Percentiles rank a stretch among this genome's conserved stretches.
Conservation (phyloP, 345 rosid species). For the Brassica nigra region DNA sequence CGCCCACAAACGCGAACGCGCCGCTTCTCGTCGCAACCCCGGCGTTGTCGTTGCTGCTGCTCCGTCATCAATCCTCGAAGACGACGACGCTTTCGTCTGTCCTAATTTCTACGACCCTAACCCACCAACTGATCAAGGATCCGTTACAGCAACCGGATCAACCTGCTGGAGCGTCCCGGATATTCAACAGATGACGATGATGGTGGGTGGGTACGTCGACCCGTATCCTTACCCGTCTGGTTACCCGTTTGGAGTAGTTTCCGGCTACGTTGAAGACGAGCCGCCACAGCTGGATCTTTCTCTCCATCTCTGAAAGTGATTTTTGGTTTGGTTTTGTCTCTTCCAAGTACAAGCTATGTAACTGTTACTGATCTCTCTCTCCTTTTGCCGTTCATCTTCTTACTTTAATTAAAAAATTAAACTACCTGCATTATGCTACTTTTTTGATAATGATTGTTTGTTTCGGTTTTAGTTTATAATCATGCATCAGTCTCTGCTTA, state of each 20-base stretch:
- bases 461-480: neutral
- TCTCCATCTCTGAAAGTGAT: slow-evolving; percentile 33
- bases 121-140: neutral
- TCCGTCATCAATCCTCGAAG: slow-evolving; percentile 20
- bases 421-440: too few relatives aligned
- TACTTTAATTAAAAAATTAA: too few relatives aligned
- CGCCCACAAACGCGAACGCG: slow-evolving; percentile 96
- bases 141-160: neutral
- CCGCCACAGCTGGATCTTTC: slow-evolving; percentile 33
- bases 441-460: neutral
- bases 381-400: slow-evolving; percentile 16
- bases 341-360: slow-evolving; percentile 28
- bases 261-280: slow-evolving; percentile 18
- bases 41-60: slow-evolving; percentile 9
- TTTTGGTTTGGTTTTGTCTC: neutral
- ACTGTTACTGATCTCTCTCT: neutral
- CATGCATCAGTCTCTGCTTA: neutral
- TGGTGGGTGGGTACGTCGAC: slow-evolving; percentile 2
- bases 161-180: neutral
- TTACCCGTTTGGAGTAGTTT: slow-evolving; percentile 5
- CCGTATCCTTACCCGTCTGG: slow-evolving; percentile 24
- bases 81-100: slow-evolving; percentile 9
- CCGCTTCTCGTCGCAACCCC: slow-evolving; percentile 68
- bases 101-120: slow-evolving; percentile 21
- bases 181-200: slow-evolving; percentile 14